phyloP scores from a whole-genome alignment of 1,284 basidiomycete genomes.

The Ceraceosorus guamensis region DNA sequence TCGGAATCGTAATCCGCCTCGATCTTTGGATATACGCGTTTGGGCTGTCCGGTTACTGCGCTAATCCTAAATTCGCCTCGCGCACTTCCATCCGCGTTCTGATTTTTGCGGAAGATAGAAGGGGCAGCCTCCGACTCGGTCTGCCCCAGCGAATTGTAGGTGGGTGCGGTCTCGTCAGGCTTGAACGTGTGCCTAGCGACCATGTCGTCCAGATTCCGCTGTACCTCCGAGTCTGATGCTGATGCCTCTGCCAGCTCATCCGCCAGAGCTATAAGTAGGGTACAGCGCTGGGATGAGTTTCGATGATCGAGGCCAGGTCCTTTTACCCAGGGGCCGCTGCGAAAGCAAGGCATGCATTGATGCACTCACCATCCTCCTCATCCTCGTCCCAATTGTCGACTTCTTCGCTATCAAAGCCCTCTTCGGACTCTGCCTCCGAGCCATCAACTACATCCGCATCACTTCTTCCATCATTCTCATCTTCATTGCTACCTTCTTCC shows the following conservation, averaged over 20 bases:
- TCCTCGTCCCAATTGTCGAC: constrained; percentile 35
- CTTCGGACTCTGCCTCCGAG: constrained; percentile 27
- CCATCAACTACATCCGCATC: constrained; percentile 33
- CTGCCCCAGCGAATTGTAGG: constrained; percentile 43
- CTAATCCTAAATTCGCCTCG: constrained; percentile 56
- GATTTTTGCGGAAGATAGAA: constrained; percentile 60
- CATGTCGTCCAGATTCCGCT: constrained; percentile 38
- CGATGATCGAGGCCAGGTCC: constrained; percentile 11
- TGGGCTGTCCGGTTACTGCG: constrained; percentile 76
- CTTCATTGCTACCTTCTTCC: constrained; percentile 27
- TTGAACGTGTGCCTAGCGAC: constrained; percentile 47
- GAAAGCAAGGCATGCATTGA: constrained; percentile 17
- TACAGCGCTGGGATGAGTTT: constrained; percentile 10
- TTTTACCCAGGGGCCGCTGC: too few relatives aligned
- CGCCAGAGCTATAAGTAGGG: constrained; percentile 6
- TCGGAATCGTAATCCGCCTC: constrained; percentile 95
- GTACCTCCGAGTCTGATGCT: constrained; percentile 33
- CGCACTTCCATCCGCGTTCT: constrained; percentile 47
- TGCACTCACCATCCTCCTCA: constrained; percentile 19
- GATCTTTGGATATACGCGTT: constrained; percentile 81
- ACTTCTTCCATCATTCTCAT: constrained; percentile 49
- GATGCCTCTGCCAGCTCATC: constrained; percentile 17
- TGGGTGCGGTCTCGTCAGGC: constrained; percentile 45
- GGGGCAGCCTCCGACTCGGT: constrained; percentile 44
- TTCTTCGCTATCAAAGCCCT: constrained; percentile 49